Percentiles rank a stretch among this genome's conserved stretches.
Conservation (phyloP, 2,329 filamentous ascomycete species). For the Colletotrichum cuscutae region DNA sequence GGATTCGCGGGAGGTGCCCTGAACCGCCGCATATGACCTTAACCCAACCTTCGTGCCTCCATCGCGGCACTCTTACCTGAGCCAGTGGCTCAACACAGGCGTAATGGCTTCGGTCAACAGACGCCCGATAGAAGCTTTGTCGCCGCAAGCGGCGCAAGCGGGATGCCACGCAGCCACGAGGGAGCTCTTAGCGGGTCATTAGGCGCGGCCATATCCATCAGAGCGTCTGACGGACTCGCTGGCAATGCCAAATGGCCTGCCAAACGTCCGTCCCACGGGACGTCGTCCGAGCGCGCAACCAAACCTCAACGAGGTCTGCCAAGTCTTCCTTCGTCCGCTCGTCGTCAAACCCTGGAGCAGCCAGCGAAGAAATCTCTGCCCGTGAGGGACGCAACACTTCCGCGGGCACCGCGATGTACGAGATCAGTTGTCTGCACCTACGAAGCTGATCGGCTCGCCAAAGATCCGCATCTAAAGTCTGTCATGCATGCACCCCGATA, state of each 20-base stretch:
- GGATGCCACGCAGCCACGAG: constrained; percentile 12
- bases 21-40: constrained; percentile 1
- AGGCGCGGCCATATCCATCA: constrained; percentile 2
- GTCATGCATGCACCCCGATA: constrained; percentile 12
- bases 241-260: constrained; percentile 10
- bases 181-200: not conserved
- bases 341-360: not conserved
- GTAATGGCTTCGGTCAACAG: constrained; percentile 20
- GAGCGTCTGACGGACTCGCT: constrained; percentile 20
- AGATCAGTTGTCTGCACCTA: not conserved
- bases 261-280: constrained; percentile 16
- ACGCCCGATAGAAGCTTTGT: not conserved
- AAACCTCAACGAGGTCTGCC: not conserved
- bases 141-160: constrained; percentile 10
- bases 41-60: not conserved
- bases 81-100: constrained; percentile 24
- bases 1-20: not conserved
- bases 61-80: constrained; percentile 8
- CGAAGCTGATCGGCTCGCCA: not conserved
- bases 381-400: not conserved
- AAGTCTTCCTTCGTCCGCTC: constrained; percentile 9
- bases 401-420: too few species aligned
- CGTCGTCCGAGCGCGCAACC: constrained; percentile 13
- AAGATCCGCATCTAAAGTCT: not conserved
- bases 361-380: not conserved